Base-by-base conservation (phyloP, 2,329 filamentous ascomycete species). In the Macrophomina phaseolina region DNA sequence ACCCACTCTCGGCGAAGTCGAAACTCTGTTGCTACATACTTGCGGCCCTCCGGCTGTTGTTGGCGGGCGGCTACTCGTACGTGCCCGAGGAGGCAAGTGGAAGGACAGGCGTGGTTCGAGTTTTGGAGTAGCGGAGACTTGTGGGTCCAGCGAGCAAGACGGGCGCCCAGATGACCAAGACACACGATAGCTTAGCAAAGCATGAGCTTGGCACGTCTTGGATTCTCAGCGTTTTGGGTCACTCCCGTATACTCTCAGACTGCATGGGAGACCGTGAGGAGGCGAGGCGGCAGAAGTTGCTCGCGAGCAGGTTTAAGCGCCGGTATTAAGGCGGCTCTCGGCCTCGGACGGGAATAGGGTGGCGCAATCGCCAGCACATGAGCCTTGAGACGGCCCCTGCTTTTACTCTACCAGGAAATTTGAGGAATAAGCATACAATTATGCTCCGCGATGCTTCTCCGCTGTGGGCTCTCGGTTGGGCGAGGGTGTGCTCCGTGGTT, bases 171-270 rank as follows among this genome's bases (percentile, higher is more conserved):
- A 45, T 23, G 49, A 38, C 42, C 48, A 53, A 64, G 48, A 36
- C 28, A 42, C 40, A 9, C 5, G 30, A 49, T n/a, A 38, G 58
- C 34, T 49, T 16, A 51, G 36, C 34, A 40, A 34, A 53, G 61
- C 61, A 64, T 64, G 61, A 64, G 49, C 61, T 64, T 64, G 61
- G 61, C 61, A 36, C 61, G 61, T 64, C 61, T 64, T 62, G 58
- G 45, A 62, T 46, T n/a, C 40, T 46, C 56, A 60, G 56, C 40
- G 34, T 51, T 62, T 40, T 42, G 58, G 42, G 42, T 62, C 56
- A 49, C 40, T 34, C 56, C 40, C 40, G 14, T 23, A 34, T 40
- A 34, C 16, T 40, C 52, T 55, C 34, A 28, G 52, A 12, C 49
- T 52, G 9, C 34, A 55, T 18, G 16, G n/a, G 7, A 38, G 32